These are phyloP conservation scores for Curvularia lunata DNA, from an alignment of 2,329 filamentous ascomycete genomes.

Conservation along the genomic window DNA sequence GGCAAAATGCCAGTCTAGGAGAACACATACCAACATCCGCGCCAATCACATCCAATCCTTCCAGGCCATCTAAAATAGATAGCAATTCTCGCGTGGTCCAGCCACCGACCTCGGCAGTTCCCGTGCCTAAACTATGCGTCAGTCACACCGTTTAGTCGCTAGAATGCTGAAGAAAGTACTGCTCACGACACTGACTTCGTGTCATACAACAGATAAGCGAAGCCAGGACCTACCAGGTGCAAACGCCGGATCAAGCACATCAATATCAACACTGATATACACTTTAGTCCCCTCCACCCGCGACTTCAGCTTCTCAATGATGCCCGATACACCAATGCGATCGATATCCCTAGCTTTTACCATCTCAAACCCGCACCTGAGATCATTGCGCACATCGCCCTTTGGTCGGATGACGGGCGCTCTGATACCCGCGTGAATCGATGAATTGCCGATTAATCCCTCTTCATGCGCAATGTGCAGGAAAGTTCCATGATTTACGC, in stretches of 20 bases:
- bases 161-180: background rate
- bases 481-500: slow-evolving; percentile 67
- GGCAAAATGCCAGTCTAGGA: background rate
- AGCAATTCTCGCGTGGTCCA: slow-evolving; percentile 67
- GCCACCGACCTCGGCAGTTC: slow-evolving; percentile 66
- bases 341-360: slow-evolving; percentile 64
- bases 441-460: slow-evolving; percentile 63
- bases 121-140: slow-evolving; percentile 53
- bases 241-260: slow-evolving; percentile 63
- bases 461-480: slow-evolving; percentile 68
- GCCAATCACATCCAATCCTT: slow-evolving; percentile 63
- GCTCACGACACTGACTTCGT: background rate
- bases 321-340: slow-evolving; percentile 54
- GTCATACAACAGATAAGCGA: background rate
- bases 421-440: slow-evolving; percentile 67
- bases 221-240: slow-evolving; percentile 55
- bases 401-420: slow-evolving; percentile 59
- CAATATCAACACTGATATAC: slow-evolving; percentile 64
- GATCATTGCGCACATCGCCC: slow-evolving; percentile 62
- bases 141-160: background rate
- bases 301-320: slow-evolving; percentile 58
- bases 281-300: slow-evolving; percentile 61
- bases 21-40: slow-evolving; percentile 59
- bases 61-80: slow-evolving; percentile 65
- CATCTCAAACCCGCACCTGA: slow-evolving; percentile 64